Evolutionary conservation across 2,329 filamentous ascomycete genomes (phyloP).

Genomic region (Nigrospora oryzae): DNA sequence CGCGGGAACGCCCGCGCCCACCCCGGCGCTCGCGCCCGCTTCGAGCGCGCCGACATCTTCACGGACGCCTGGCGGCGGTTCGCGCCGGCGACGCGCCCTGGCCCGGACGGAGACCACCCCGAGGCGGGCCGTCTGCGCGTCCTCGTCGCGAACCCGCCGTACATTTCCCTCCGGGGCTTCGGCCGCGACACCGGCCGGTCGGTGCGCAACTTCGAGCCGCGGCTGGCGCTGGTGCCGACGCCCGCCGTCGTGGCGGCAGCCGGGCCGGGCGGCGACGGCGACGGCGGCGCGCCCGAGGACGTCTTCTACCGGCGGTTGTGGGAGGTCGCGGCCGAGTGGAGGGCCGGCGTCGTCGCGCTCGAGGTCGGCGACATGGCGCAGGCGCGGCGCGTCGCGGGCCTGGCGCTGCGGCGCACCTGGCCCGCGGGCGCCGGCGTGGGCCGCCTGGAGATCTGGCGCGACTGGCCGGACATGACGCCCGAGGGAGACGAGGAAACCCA

Average conservation of each 20-base stretch:
- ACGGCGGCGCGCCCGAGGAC: slow-evolving; percentile 26
- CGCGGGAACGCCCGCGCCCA: slow-evolving; percentile 41
- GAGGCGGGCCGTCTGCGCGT: slow-evolving; percentile 43
- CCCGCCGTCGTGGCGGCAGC: slow-evolving; percentile 7
- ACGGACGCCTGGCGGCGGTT: slow-evolving; percentile 24
- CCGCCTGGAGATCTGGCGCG: slow-evolving; percentile 59
- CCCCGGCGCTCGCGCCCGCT: slow-evolving; percentile 25
- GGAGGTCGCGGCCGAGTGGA: slow-evolving; percentile 37
- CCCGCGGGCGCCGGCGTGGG: background rate
- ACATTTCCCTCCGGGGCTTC: slow-evolving; percentile 64
- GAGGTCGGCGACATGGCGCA: slow-evolving; percentile 67
- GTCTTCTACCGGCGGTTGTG: slow-evolving; percentile 63
- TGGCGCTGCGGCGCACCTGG: slow-evolving; percentile 25
- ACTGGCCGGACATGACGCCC: slow-evolving; percentile 44
- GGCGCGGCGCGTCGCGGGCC: slow-evolving; percentile 51
- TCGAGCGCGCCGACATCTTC: slow-evolving; percentile 43
- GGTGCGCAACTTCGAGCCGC: slow-evolving; percentile 76
- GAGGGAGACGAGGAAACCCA: slow-evolving; percentile 15
- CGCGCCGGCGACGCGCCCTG: background rate
- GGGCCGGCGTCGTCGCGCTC: slow-evolving; percentile 51
- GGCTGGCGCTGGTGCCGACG: slow-evolving; percentile 61
- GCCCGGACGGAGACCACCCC: background rate
- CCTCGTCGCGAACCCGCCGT: slow-evolving; percentile 83
- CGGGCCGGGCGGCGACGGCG: background rate
- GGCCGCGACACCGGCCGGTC: slow-evolving; percentile 57